A percentile compares a stretch with the other conserved stretches of the same genome.
Conservation (phyloP, 129 eudicot genomes). For the Erigeron canadensis region DNA sequence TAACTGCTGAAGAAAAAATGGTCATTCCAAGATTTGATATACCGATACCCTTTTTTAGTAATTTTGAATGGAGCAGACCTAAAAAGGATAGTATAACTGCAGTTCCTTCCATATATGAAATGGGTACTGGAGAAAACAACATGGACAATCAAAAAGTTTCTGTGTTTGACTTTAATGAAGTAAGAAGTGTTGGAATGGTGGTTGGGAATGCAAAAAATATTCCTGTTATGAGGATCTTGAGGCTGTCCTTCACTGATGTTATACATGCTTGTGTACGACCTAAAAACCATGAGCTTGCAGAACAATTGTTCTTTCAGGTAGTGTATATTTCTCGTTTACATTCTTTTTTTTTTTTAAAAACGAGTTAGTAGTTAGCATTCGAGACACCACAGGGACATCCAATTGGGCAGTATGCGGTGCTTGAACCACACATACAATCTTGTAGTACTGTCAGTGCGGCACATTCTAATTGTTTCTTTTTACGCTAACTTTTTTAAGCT, state of each 20-base stretch:
- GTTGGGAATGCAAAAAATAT: constrained; percentile 19
- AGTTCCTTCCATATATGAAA: constrained; percentile 25
- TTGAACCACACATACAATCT: no score
- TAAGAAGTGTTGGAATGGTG: constrained; percentile 15
- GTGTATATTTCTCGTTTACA: constrained; percentile 4
- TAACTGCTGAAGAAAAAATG: constrained; percentile 44
- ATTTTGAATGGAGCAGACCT: constrained; percentile 23
- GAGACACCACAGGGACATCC: no score
- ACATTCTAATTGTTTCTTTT: no score
- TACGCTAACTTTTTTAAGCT: no score
- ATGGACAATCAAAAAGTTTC: background rate
- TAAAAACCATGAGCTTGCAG: constrained; percentile 52
- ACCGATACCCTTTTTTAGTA: constrained; percentile 56
- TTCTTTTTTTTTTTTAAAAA: no score
- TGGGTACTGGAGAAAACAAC: constrained; percentile 18
- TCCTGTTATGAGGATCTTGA: constrained; percentile 46
- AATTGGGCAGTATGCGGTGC: no score
- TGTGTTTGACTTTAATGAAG: constrained; percentile 22
- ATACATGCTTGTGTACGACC: constrained; percentile 61
- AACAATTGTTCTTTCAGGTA: constrained; percentile 76
- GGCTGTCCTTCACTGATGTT: constrained; percentile 61
- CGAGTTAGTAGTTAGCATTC: no score
- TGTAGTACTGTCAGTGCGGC: no score
- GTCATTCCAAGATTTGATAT: constrained; percentile 48
- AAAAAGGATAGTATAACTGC: constrained; percentile 18